These are phyloP conservation scores for Trichomonascaceae sp. DNA, from an alignment of 1,139 yeast species.

Conservation along the genomic window DNA sequence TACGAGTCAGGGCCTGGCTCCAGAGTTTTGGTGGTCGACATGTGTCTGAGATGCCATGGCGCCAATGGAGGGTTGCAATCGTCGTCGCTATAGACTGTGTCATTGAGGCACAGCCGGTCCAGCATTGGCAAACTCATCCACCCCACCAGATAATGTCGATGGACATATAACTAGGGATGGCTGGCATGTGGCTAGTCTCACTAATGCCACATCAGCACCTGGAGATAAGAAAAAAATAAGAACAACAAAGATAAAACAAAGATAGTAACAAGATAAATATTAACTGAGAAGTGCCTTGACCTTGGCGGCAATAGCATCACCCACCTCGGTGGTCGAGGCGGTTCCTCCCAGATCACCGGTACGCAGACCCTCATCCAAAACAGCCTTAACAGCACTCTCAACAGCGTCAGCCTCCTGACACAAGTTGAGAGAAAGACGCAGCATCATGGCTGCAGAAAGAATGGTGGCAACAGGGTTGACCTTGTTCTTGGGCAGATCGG, in stretches of 20 bases:
- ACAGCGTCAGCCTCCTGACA: conserved; percentile 77
- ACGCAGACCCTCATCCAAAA: conserved; percentile 70
- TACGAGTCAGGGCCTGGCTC: too few species aligned
- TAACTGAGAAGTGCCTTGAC: conserved; percentile 43
- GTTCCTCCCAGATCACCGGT: conserved; percentile 86
- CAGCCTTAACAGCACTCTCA: conserved; percentile 77
- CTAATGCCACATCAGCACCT: too few species aligned
- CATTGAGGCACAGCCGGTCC: too few species aligned
- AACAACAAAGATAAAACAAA: neutral
- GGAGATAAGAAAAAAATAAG: too few species aligned
- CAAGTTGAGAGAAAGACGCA: conserved; percentile 73
- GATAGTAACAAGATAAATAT: neutral
- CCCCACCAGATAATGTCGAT: too few species aligned
- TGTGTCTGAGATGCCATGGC: too few species aligned
- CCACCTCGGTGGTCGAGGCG: conserved; percentile 73
- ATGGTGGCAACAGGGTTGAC: conserved; percentile 95
- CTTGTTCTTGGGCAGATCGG: conserved; percentile 74
- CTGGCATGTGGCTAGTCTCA: too few species aligned
- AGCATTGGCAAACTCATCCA: too few species aligned
- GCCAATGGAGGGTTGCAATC: too few species aligned
- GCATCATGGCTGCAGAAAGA: conserved; percentile 84
- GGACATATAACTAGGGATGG: too few species aligned
- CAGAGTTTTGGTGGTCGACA: too few species aligned
- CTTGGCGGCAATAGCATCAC: conserved; percentile 76
- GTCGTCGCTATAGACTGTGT: too few species aligned